Base-by-base conservation (phyloP, 495 filamentous ascomycete species). In the Hypoxylon lenormandii region DNA sequence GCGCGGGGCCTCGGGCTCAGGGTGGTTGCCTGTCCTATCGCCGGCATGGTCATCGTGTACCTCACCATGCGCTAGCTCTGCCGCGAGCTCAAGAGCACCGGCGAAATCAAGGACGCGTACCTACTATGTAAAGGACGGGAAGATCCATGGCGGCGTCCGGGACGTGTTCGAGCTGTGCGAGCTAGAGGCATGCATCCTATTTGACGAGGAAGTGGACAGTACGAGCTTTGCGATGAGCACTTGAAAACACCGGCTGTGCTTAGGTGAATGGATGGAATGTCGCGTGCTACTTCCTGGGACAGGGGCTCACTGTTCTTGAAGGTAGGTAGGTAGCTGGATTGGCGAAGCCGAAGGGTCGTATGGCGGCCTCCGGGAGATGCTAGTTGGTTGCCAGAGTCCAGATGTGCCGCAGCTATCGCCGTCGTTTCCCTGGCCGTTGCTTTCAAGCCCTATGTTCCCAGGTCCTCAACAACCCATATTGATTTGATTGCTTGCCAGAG, bases 21-120 rank as follows among this genome's bases (percentile, higher is more conserved):
- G 40, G 85, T 91, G 38, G 87, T 89, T 49, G 89, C 91, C 22
- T 87, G 85, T 72, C 83, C 85, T 0, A 83, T 86, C 54, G 83
- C 82, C 0, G 76, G 79, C 3, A 67, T 87, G 47, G 79, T 80
- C 3, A 84, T 83, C 0, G 85, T 85, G 0, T 87, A 85, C 49
- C 55, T 82, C 47, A 85, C 82, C 0, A 86, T 87, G 48, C 80
- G 79, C 49, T 66, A 78, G 0, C 80, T 77, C 6, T 76, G 81
- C 22, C 64, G 79, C 63, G 76, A 80, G 36, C 72, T 89, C 36
- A 83, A 83, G 75, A 74, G 55, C 5, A 79, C 84, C 12, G 85
- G 85, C 3, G 75, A 82, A 0, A 82, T 58, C 28, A 67, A 69
- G 52, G 64, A 74, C 15, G 28, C 40, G 60, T 56, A 70, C 48